Conservation (phyloP, 2,329 filamentous ascomycete species). For the Graphiopsis chlorocephala region DNA sequence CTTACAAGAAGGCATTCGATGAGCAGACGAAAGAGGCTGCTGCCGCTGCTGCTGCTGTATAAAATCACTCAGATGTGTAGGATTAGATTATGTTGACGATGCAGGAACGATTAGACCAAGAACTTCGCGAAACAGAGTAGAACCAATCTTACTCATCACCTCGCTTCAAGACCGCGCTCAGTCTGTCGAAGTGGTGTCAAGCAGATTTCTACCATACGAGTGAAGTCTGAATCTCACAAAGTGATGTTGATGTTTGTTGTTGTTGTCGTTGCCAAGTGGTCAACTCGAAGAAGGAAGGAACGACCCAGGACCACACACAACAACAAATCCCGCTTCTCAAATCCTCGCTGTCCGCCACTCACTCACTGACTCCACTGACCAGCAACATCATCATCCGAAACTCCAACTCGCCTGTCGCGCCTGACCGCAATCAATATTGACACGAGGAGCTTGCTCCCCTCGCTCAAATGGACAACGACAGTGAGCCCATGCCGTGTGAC, state of each 20-base stretch:
- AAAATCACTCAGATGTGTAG: not conserved
- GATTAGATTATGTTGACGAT: not conserved
- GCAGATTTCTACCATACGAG: not conserved
- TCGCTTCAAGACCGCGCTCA: not conserved
- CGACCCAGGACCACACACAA: not conserved
- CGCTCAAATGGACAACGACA: not conserved
- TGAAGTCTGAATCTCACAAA: not conserved
- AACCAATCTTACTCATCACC: not conserved
- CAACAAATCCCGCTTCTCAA: not conserved
- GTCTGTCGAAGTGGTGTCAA: not conserved
- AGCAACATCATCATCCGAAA: not conserved
- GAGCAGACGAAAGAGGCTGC: slow-evolving; percentile 12
- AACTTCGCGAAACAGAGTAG: too few species aligned
- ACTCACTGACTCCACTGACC: not conserved
- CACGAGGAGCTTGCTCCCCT: not conserved
- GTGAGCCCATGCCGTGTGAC: not conserved
- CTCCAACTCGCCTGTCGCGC: not conserved
- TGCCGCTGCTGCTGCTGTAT: slow-evolving; percentile 6
- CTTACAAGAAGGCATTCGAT: slow-evolving; percentile 67
- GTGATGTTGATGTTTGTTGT: not conserved
- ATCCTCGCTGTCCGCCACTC: too few species aligned
- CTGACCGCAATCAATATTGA: not conserved
- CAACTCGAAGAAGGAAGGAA: not conserved
- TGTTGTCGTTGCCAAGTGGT: not conserved
- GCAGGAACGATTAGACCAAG: too few species aligned